Evolutionary conservation across 192 early-diverging fungal genomes (phyloP).

Genomic region (Globomyces pollinis-pini): DNA sequence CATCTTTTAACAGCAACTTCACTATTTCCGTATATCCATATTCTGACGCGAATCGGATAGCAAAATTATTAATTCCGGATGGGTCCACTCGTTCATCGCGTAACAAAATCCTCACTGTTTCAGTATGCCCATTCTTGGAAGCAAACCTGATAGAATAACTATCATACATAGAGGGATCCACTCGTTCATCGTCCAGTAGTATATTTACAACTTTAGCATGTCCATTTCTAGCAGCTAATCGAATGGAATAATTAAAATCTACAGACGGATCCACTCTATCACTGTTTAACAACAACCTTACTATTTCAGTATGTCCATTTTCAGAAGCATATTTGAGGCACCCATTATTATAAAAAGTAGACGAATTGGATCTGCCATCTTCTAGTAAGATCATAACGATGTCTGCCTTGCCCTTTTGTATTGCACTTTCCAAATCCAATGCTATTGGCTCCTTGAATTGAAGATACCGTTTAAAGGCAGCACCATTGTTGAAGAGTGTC

Average conservation of each 20-base stretch:
- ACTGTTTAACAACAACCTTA: conserved; percentile 12
- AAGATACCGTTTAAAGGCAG: too few relatives aligned
- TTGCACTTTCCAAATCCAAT: too few relatives aligned
- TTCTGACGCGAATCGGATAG: conserved; percentile 2
- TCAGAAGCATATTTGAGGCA: too few relatives aligned
- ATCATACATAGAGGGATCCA: conserved; percentile 7
- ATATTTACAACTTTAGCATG: conserved; percentile 16
- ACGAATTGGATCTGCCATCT: too few relatives aligned
- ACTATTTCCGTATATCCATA: conserved; percentile 15
- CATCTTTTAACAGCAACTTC: conserved; percentile 10
- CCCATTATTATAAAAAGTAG: too few relatives aligned
- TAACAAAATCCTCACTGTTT: conserved; percentile 15
- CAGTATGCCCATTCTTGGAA: conserved; percentile 16
- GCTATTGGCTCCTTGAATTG: too few relatives aligned
- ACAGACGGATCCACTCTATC: conserved; percentile 10
- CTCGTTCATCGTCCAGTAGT: conserved; percentile 6
- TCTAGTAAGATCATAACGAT: too few relatives aligned
- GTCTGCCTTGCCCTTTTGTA: too few relatives aligned
- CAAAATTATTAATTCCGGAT: not conserved
- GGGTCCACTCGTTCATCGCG: conserved; percentile 5
- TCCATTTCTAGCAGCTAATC: conserved; percentile 13
- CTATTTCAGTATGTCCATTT: conserved; percentile 10
- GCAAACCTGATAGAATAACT: conserved; percentile 10
- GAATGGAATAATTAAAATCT: not conserved
- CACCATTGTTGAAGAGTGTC: too few relatives aligned